A percentile compares a stretch with the other conserved stretches of the same genome.
phyloP scores from a whole-genome alignment of 2,329 filamentous ascomycete species.

The Aspergillus cejpii region DNA sequence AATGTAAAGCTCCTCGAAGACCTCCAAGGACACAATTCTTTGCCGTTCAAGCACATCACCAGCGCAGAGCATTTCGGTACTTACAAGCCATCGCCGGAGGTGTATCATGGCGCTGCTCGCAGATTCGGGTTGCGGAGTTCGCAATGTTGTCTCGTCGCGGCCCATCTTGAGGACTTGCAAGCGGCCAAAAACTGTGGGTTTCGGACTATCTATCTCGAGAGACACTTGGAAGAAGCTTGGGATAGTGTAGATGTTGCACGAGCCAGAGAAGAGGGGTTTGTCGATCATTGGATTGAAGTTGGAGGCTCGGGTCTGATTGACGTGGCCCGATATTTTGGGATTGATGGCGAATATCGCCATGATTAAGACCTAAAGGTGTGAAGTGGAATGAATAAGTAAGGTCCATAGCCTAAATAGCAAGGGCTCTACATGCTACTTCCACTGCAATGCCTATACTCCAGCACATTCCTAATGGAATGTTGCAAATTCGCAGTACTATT shows the following conservation, averaged over 20 bases:
- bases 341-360: too few species aligned
- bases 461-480: too few species aligned
- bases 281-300: constrained; percentile 54
- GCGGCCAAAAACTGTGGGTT: constrained; percentile 58
- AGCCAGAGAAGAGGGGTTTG: constrained; percentile 51
- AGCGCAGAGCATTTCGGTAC: constrained; percentile 62
- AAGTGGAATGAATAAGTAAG: too few species aligned
- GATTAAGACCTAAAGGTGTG: too few species aligned
- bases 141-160: constrained; percentile 67
- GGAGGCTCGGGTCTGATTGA: constrained; percentile 14
- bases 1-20: constrained; percentile 59
- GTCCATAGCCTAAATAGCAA: too few species aligned
- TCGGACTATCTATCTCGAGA: constrained; percentile 64
- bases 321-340: constrained; percentile 15
- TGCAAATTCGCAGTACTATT: too few species aligned
- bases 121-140: constrained; percentile 50
- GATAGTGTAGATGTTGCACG: constrained; percentile 44
- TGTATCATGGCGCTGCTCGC: constrained; percentile 60
- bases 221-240: constrained; percentile 59
- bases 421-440: too few species aligned
- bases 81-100: constrained; percentile 63
- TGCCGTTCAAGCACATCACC: constrained; percentile 57
- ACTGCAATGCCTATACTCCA: too few species aligned
- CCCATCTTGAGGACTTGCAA: constrained; percentile 61
- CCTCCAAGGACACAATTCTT: constrained; percentile 50